These are phyloP conservation scores for Basipetospora sp. DNA, from an alignment of 2,329 filamentous ascomycete genomes.

Conservation along the genomic window DNA sequence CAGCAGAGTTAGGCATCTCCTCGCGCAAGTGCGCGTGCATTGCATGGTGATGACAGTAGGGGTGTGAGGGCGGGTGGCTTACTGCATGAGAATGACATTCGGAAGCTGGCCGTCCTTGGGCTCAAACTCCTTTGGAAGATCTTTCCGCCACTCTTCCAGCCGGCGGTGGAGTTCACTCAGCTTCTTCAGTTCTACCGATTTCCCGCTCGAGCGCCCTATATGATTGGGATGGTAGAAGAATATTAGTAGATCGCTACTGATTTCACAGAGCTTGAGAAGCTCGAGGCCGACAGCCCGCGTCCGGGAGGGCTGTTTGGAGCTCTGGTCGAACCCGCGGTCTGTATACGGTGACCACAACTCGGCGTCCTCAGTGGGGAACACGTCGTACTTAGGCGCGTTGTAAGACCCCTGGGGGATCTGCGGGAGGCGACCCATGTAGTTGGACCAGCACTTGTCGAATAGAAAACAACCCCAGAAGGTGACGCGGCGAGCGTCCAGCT, in stretches of 20 bases:
- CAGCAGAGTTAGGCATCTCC: not conserved
- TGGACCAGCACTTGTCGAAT: constrained; percentile 99
- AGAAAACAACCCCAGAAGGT: constrained; percentile 97
- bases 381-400: constrained; percentile 76
- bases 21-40: not conserved
- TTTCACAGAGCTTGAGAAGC: constrained; percentile 73
- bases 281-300: constrained; percentile 72
- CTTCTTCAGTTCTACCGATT: constrained; percentile 76
- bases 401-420: constrained; percentile 68
- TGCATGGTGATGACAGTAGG: too few relatives aligned
- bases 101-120: constrained; percentile 79
- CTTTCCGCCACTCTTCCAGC: constrained; percentile 75
- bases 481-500: constrained; percentile 75
- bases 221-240: constrained; percentile 80
- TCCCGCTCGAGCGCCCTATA: constrained; percentile 50
- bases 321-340: constrained; percentile 61
- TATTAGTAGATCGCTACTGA: constrained; percentile 76
- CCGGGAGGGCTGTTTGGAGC: constrained; percentile 63
- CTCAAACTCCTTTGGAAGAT: constrained; percentile 73
- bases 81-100: constrained; percentile 71
- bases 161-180: constrained; percentile 81
- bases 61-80: constrained; percentile 29
- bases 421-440: constrained; percentile 82
- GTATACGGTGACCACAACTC: constrained; percentile 80
- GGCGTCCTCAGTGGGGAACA: constrained; percentile 77